Base-by-base conservation (phyloP, 176 grass and related monocot genomes). In the Thinopyrum elongatum region DNA sequence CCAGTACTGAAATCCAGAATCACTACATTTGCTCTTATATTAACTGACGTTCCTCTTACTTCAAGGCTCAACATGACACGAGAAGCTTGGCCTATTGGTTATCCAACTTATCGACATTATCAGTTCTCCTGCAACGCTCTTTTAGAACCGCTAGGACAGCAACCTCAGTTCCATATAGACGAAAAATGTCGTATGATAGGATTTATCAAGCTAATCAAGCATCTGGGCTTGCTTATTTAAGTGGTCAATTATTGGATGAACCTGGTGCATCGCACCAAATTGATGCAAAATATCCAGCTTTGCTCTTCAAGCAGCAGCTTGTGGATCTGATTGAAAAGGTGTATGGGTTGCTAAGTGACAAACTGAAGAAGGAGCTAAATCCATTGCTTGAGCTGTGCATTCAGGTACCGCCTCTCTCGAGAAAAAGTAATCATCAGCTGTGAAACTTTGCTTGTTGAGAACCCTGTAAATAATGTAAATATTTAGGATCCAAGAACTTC, bases 291-390 rank as follows among this genome's bases (percentile, higher is more conserved):
- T 94, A 94, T 85, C 92, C 92, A 8, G 92, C 89, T 78, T 82
- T 91, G 84, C 92, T 94, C 90, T 95, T 97, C 76, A 97, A 91
- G 76, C 95, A 97, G 76, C 92, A 97, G 81, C 76, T 97, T 71
- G 90, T 91, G 61, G 90, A 91, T 89, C 82, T 93, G 57, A 90
- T 95, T 80, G 95, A 95, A 74, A 95, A 93, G 82, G 91, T 95
- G 28, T 90, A 91, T 82, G 90, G 86, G 71, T 88, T 91, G 77
- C 82, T 97, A 53, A 86, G 87, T 65, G 91, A 95, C 65, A 93
- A 91, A 66, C 65, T 95, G 65, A 98, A 94, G 82, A 93, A 91
- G 34, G 91, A 98, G 64, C 79, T 97, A 75, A 91, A 94, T 66
- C 86, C 95, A 28, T 88, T 93, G 51, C 95, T 97, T 89, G 93